These are phyloP conservation scores for Fusarium tanahbumbuense DNA, from an alignment of 2,329 filamentous ascomycete species.

Conservation along the genomic window DNA sequence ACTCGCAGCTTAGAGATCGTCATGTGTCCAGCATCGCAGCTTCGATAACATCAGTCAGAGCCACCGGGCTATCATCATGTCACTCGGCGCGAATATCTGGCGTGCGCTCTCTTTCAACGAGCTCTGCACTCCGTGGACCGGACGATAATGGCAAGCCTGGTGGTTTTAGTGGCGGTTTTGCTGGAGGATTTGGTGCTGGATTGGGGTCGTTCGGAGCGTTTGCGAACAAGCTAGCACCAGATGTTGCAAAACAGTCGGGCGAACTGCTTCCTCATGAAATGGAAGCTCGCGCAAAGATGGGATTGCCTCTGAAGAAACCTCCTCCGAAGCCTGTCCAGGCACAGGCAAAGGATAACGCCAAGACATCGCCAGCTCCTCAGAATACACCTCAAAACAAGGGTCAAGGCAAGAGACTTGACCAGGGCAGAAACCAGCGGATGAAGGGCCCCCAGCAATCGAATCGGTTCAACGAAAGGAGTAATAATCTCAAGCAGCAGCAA, in stretches of 20 bases:
- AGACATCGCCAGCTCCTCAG: background rate
- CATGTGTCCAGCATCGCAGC: slow-evolving; percentile 19
- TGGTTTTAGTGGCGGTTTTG: slow-evolving; percentile 42
- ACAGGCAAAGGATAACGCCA: slow-evolving; percentile 10
- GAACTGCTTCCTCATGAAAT: slow-evolving; percentile 54
- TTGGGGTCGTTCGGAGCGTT: slow-evolving; percentile 44
- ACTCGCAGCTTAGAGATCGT: slow-evolving; percentile 31
- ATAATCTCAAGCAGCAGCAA: background rate
- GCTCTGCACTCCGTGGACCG: slow-evolving; percentile 34
- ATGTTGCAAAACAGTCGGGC: background rate
- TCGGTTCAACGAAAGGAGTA: slow-evolving; percentile 1
- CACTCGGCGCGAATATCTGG: slow-evolving; percentile 6
- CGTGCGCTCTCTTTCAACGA: slow-evolving; percentile 47
- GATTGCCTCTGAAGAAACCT: slow-evolving; percentile 34
- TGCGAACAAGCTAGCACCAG: slow-evolving; percentile 23
- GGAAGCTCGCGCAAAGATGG: slow-evolving; percentile 50
- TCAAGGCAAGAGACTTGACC: slow-evolving; percentile 3
- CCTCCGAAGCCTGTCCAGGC: slow-evolving; percentile 5
- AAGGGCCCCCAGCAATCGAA: slow-evolving; percentile 3
- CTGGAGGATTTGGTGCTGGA: slow-evolving; percentile 36
- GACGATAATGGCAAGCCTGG: slow-evolving; percentile 35
- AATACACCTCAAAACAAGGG: slow-evolving; percentile 9
- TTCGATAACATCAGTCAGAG: slow-evolving; percentile 17
- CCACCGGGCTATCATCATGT: slow-evolving; percentile 4
- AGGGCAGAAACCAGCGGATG: slow-evolving; percentile 1